Conservation (phyloP, 1,139 yeast species). For the Candida dubliniensis region DNA sequence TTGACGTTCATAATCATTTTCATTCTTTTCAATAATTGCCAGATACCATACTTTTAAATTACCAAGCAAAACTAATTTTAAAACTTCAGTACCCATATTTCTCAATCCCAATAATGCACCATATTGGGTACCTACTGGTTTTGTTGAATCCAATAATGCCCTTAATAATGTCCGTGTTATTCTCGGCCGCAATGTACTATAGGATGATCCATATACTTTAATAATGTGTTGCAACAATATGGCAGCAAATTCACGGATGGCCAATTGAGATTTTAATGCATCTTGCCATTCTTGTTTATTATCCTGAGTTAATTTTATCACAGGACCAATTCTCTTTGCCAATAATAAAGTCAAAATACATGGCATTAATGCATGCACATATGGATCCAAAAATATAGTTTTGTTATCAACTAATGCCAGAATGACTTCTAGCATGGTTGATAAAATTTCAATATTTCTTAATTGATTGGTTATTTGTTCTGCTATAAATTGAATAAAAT, state of each 20-base stretch:
- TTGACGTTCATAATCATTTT: conserved; percentile 42
- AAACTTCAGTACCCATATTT: conserved; percentile 84
- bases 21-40: conserved; percentile 46
- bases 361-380: conserved; percentile 95
- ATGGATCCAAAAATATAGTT: conserved; percentile 90
- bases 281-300: conserved; percentile 30
- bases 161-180: conserved; percentile 89
- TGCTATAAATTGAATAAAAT: conserved; percentile 92
- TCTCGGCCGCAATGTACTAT: conserved; percentile 88
- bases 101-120: conserved; percentile 88
- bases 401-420: conserved; percentile 82
- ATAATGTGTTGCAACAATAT: conserved; percentile 77
- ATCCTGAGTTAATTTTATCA: conserved; percentile 28
- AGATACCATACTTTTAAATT: conserved; percentile 80
- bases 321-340: conserved; percentile 85
- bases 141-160: conserved; percentile 76
- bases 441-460: conserved; percentile 66
- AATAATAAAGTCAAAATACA: conserved; percentile 84
- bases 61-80: conserved; percentile 80
- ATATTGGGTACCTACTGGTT: conserved; percentile 86
- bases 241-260: conserved; percentile 86
- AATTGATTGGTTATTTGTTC: conserved; percentile 92
- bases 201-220: conserved; percentile 77
- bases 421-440: conserved; percentile 90
- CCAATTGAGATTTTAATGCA: conserved; percentile 46